Evolutionary conservation across 805 yeast species (phyloP), one percentile per base, ranked within the genome.

Genomic region (Kazachstania kunashirensis): DNA sequence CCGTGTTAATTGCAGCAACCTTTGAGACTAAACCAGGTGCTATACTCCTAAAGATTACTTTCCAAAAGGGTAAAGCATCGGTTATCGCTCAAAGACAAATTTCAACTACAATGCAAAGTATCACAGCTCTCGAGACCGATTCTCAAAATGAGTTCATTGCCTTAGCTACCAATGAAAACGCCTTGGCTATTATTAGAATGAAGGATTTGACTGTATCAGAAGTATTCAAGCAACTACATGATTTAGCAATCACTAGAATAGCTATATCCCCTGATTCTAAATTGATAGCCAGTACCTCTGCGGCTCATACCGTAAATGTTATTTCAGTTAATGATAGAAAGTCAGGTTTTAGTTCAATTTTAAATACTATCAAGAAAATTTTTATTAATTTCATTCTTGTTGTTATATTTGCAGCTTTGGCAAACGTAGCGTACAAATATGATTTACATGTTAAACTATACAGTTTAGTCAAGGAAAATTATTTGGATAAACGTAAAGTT

Each of bases 201-300:
- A 61, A 66, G 2, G 73, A 68, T 42, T 70, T 86, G 41, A 66
- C 69, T 29, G 56, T 69, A 10, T 48, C 75, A 18, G 73, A 70
- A 39, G 61, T 66, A 6, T 62, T 75, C 38, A 69, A 70, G 29
- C 72, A 79, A 42, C 76, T 82, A 37, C 96, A 86, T 55, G 64
- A 70, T 7, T 83, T 83, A 55, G 85, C 94, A 18, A 77, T 85
- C 36, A 85, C 96, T 0, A 69, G 72, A 30, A 74, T 84, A 8
- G 63, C 74, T 2, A 77, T 84, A 41, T 77, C 85, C 4, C 79
- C 82, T 11, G 68, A 75, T 52, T 85, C 88, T 6, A 61, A 71
- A 34, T 68, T 67, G 38, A 59, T 84, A 33, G 89, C 84, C 3
- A 71, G 84, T 16, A 79, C 76, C 0, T 79, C 89, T 24, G 94